Base-by-base conservation (phyloP, 495 filamentous ascomycete genomes). In the Hypoxylon trugodes region DNA sequence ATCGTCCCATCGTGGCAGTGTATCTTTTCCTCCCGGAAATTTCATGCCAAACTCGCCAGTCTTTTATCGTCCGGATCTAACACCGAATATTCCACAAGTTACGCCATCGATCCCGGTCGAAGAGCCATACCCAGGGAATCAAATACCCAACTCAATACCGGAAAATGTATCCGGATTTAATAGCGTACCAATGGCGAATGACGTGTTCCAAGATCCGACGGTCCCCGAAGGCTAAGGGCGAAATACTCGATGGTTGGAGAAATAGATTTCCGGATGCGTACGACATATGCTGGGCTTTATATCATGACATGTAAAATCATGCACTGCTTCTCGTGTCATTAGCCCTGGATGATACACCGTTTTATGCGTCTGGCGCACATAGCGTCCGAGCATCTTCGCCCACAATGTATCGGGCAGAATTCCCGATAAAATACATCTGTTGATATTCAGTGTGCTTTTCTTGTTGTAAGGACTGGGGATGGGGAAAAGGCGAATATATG, bases 1-100 rank as follows among this genome's bases (percentile, higher is more conserved):
- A 8, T 25, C 57, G 7, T 37, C 58, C 10, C 24, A 58, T 3
- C 35, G 54, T 8, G 54, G 25, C 12, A 59, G 40, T 16, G 54
- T 65, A 9, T 58, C 64, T 18, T 61, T 61, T 41, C 52, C 46
- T 30, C 45, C 64, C 4, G 58, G 46, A 21, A 22, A 4, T 13
- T 8, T 61, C n/a, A 19, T 47, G 7, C 32, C 57, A 12, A 28
- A 48, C 26, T 61, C 63, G n/a, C 47, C 64, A 5, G 9, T 56
- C 18, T 58, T 58, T 3, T 61, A 61, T 18, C 58, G 35, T 16
- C 4, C 57, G 13, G 47, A 49, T 26, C 7, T 67, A 13, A 37
- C 51, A 26, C 19, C 51, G 28, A 53, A 50, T n/a, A 54, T 61
- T 3, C 32, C 58, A 13, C 38, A 47, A 13, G 28, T 16, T 6